Conservation (phyloP, 306 rosid genomes). For the Gillenia trifoliata region DNA sequence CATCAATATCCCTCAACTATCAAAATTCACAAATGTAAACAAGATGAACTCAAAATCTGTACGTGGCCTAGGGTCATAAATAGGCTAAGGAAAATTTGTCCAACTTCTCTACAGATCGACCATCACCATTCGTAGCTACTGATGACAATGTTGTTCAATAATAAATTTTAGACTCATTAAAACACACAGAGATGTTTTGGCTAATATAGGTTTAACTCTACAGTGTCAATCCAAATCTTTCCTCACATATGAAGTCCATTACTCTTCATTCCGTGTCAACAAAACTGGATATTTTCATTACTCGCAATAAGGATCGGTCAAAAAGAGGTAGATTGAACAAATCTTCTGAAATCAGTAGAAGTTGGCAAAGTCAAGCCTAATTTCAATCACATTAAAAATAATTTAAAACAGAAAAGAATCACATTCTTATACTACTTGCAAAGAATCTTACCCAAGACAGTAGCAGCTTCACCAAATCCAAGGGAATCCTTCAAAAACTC, state of each 20-base stretch:
- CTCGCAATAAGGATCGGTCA: background rate
- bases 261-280: background rate
- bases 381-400: background rate
- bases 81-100: background rate
- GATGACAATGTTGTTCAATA: background rate
- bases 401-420: background rate
- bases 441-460: slow-evolving; percentile 55
- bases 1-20: too few relatives aligned
- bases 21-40: background rate
- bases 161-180: background rate
- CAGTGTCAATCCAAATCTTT: background rate
- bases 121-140: too few relatives aligned
- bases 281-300: background rate
- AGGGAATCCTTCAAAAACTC: slow-evolving; percentile 83
- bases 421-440: background rate
- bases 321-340: background rate
- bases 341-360: background rate
- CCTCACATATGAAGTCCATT: background rate
- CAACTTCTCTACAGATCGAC: background rate
- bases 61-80: background rate
- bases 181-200: background rate
- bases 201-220: background rate
- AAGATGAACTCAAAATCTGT: background rate
- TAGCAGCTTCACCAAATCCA: slow-evolving; percentile 82
- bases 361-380: background rate